phyloP scores from a whole-genome alignment of 2,329 filamentous ascomycete species.

The Talaromyces funiculosus region DNA sequence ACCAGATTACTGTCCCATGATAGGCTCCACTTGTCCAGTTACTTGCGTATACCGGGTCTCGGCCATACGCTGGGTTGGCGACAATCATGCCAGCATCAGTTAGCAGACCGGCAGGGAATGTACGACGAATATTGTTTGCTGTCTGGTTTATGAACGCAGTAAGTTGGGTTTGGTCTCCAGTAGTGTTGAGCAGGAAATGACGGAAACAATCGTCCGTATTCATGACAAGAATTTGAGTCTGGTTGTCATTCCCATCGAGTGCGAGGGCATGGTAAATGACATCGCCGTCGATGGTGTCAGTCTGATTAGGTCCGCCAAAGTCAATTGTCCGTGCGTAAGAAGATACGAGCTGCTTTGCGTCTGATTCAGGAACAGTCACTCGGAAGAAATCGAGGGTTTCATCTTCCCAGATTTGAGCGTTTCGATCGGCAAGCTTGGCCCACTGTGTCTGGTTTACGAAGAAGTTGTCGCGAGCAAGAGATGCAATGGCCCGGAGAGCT shows the following conservation, averaged over 20 bases:
- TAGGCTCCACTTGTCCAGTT: constrained; percentile 56
- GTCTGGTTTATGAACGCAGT: constrained; percentile 53
- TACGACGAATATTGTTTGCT: constrained; percentile 51
- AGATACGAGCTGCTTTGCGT: constrained; percentile 45
- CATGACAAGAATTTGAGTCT: constrained; percentile 51
- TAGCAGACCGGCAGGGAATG: constrained; percentile 55
- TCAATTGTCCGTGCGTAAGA: constrained; percentile 43
- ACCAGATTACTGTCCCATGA: constrained; percentile 61
- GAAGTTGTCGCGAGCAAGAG: constrained; percentile 46
- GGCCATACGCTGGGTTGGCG: constrained; percentile 56
- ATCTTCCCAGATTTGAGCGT: constrained; percentile 59
- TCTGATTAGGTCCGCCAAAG: constrained; percentile 44
- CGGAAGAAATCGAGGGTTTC: constrained; percentile 55
- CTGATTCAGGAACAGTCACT: constrained; percentile 37
- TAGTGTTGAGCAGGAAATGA: constrained; percentile 57
- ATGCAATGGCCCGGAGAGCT: constrained; percentile 53
- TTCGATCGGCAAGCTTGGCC: constrained; percentile 41
- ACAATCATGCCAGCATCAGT: constrained; percentile 54
- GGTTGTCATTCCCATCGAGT: constrained; percentile 48
- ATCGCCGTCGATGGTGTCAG: constrained; percentile 37
- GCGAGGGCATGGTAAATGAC: constrained; percentile 54
- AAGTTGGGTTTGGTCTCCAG: constrained; percentile 49
- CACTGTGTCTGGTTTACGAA: constrained; percentile 45
- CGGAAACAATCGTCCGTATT: constrained; percentile 62
- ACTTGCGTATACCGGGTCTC: constrained; percentile 41